Base-by-base conservation (phyloP, 257 asterid genomes). In the Nicotiana otophora region DNA sequence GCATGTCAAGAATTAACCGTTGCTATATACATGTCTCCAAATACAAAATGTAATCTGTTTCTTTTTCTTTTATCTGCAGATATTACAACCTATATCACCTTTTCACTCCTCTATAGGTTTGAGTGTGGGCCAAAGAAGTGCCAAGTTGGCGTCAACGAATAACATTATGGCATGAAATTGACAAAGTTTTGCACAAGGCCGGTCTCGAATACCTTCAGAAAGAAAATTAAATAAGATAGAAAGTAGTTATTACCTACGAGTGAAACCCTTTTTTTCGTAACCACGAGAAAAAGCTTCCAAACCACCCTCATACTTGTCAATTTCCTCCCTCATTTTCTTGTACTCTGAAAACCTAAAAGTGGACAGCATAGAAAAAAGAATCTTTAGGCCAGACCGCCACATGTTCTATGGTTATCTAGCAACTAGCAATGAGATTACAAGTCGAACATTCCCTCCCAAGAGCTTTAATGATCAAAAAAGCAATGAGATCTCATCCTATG, bases 261-360 rank as follows among this genome's bases (percentile, higher is more conserved):
- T 92, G 87, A 96, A 94, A 84, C 99, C 99, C 85, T 93, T 87
- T 83, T 93, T 94, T 90, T 94, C 98, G 75, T 90, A 94, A 57
- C 99, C 98, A 85, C 99, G 97, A 83, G 99, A 96, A 89, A 96
- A 96, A 54, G 31, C 77, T 88, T 96, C 98, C 83, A 96, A 69
- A 83, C 98, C 98, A 82, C 99, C 99, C 87, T 96, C 99, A 85
- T 87, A 87, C 85, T 89, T 88, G 91, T 96, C 97, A 88, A 96
- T 94, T 83, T 93, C 91, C 62, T 90, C 94, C 2, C 98, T 93
- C 88, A 91, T 31, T 87, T 84, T 93, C 87, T 85, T 92, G 85
- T 96, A 96, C 82, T 93, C 98, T 65, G 86, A 89, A 89, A 88
- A 96, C 86, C 99, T 96, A 90, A 55, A 86, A 85, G 36, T 36